A percentile compares a stretch with the other conserved stretches of the same genome.
Conservation (phyloP, 371 early-diverging fungal genomes). For the Synchytrium microbalum region DNA sequence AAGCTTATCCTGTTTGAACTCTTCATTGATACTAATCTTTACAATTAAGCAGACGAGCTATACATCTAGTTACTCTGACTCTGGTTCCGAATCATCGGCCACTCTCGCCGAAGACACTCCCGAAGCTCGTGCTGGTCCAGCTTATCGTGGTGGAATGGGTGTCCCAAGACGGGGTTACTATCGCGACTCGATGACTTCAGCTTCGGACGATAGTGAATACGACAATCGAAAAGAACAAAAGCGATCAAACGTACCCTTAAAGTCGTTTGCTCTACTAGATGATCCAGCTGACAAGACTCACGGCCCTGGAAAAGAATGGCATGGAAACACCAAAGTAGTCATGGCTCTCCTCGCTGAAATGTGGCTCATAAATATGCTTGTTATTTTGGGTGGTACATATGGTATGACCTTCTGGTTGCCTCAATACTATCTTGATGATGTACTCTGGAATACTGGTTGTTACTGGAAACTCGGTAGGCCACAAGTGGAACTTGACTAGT, state of each 20-base stretch:
- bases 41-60: too few species aligned
- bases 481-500: slow-evolving; percentile 3
- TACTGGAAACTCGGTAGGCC: slow-evolving; percentile 42
- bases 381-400: slow-evolving; percentile 34
- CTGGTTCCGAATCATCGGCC: slow-evolving; percentile 1
- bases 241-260: slow-evolving; percentile 18
- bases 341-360: slow-evolving; percentile 37
- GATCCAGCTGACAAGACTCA: slow-evolving; percentile 12
- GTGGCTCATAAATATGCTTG: slow-evolving; percentile 38
- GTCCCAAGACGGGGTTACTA: slow-evolving; percentile 6
- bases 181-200: not conserved
- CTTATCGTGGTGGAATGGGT: slow-evolving; percentile 13
- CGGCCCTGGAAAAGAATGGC: slow-evolving; percentile 27
- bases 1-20: too few species aligned
- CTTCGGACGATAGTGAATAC: slow-evolving; percentile 2
- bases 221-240: not conserved
- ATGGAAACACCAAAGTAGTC: slow-evolving; percentile 36
- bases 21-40: too few species aligned
- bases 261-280: slow-evolving; percentile 25
- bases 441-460: slow-evolving; percentile 38
- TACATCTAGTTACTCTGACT: not conserved
- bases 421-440: slow-evolving; percentile 27
- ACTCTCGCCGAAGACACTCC: slow-evolving; percentile 15
- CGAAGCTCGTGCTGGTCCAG: slow-evolving; percentile 24
- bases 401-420: slow-evolving; percentile 29